These are phyloP conservation scores for Cairneyella variabilis DNA, from an alignment of 495 filamentous ascomycete species.

Conservation along the genomic window DNA sequence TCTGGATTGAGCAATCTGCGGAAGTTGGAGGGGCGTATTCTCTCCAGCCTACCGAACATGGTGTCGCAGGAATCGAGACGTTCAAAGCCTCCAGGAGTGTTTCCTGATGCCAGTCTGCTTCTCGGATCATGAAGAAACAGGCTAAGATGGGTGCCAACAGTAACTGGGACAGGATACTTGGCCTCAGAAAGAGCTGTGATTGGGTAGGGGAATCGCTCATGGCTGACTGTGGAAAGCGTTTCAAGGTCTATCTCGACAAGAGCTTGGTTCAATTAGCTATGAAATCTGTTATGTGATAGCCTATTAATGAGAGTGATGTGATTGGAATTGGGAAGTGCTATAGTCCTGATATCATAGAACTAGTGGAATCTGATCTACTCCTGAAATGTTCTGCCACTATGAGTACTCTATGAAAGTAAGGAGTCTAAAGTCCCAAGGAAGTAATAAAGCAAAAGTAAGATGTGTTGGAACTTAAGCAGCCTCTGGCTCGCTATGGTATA, in stretches of 20 bases:
- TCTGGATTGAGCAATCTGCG: constrained; percentile 27
- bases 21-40: constrained; percentile 30
- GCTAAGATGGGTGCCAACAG: constrained; percentile 77
- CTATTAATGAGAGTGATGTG: no score
- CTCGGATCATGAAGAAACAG: constrained; percentile 84
- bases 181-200: constrained; percentile 82
- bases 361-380: no score
- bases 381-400: no score
- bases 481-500: no score
- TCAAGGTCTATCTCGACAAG: constrained; percentile 83
- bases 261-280: constrained; percentile 29
- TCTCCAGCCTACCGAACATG: constrained; percentile 1
- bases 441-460: no score
- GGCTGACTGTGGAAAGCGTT: constrained; percentile 66
- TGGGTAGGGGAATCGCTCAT: constrained; percentile 73
- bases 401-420: no score
- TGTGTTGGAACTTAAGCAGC: no score
- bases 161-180: constrained; percentile 67
- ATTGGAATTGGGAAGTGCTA: no score
- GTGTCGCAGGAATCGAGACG: constrained; percentile 29
- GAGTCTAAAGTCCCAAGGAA: no score
- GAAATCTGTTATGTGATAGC: not conserved
- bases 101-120: constrained; percentile 18
- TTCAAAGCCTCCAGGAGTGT: constrained; percentile 21
- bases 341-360: no score